Percentiles rank a stretch among this genome's conserved stretches.
These are phyloP conservation scores for Lentinus tigrinus DNA, from an alignment of 768 basidiomycete genomes.

Conservation along the genomic window DNA sequence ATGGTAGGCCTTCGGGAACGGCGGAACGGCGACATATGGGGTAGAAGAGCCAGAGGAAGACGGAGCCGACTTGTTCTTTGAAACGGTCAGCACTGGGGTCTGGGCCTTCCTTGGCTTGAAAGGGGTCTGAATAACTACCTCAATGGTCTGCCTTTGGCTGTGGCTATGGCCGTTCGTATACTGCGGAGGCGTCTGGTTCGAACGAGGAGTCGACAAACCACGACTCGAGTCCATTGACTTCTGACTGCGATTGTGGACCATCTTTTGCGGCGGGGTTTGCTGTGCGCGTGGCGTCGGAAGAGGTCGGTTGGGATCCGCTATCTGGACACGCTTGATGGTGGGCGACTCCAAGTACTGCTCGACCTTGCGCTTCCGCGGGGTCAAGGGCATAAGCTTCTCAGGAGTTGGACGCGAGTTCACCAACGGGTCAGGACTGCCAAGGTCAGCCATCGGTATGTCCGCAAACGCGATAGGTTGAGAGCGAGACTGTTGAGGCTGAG, in stretches of 20 bases:
- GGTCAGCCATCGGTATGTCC: background rate
- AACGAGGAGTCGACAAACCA: slow-evolving; percentile 14
- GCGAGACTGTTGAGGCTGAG: slow-evolving; percentile 27
- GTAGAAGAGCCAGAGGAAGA: slow-evolving; percentile 13
- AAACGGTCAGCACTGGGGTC: slow-evolving; percentile 6
- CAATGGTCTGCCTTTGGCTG: background rate
- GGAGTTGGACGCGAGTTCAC: slow-evolving; percentile 36
- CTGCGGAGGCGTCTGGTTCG: slow-evolving; percentile 7
- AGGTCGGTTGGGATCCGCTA: slow-evolving; percentile 19
- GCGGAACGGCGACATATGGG: slow-evolving; percentile 31
- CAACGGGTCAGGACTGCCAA: slow-evolving; percentile 53
- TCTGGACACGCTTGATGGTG: slow-evolving; percentile 55
- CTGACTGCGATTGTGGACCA: background rate
- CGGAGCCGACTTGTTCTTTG: slow-evolving; percentile 23
- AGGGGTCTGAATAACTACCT: slow-evolving; percentile 14
- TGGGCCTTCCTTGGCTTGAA: slow-evolving; percentile 5
- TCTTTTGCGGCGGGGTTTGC: background rate
- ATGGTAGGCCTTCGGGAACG: slow-evolving; percentile 22
- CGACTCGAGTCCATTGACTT: slow-evolving; percentile 24
- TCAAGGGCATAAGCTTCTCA: slow-evolving; percentile 31
- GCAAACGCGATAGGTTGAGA: background rate
- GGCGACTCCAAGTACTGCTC: slow-evolving; percentile 61
- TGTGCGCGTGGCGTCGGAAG: slow-evolving; percentile 17
- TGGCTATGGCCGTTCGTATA: background rate
- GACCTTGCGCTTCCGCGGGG: slow-evolving; percentile 73